Percentiles rank a stretch among this genome's conserved stretches.
Evolutionary conservation across 139 green algal genomes (phyloP).

Genomic region (Spirogloea muscicola): DNA sequence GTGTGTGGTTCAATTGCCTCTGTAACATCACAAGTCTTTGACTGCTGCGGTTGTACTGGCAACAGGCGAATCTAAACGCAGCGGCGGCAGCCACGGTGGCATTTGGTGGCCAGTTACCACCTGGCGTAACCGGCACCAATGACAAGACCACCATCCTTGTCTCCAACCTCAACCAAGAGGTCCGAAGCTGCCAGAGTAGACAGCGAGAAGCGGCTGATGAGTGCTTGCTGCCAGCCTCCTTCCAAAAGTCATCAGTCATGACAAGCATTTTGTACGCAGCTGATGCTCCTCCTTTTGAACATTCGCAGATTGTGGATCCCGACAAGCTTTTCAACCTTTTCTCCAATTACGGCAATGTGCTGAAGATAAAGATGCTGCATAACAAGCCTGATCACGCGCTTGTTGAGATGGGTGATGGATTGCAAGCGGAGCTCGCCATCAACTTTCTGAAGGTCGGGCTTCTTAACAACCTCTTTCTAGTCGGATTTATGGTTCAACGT

Average conservation of each 20-base stretch:
- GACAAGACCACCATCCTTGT: slow-evolving; percentile 26
- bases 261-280: no score
- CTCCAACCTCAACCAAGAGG: slow-evolving; percentile 45
- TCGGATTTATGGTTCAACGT: no score
- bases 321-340: slow-evolving; percentile 54
- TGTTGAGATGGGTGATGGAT: slow-evolving; percentile 35
- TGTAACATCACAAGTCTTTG: no score
- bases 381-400: slow-evolving; percentile 51
- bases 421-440: slow-evolving; percentile 44
- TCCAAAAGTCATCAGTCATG: no score
- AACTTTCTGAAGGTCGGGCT: slow-evolving; percentile 40
- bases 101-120: slow-evolving; percentile 30
- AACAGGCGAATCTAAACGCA: background rate
- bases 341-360: slow-evolving; percentile 50
- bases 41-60: no score
- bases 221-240: background rate
- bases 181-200: slow-evolving; percentile 9
- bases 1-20: no score
- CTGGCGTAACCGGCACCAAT: slow-evolving; percentile 43
- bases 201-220: no score
- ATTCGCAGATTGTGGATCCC: slow-evolving; percentile 31
- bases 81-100: slow-evolving; percentile 5
- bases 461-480: no score
- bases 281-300: background rate
- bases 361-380: slow-evolving; percentile 49